phyloP scores from a whole-genome alignment of 805 yeast species.

The Candida andamanensis region DNA sequence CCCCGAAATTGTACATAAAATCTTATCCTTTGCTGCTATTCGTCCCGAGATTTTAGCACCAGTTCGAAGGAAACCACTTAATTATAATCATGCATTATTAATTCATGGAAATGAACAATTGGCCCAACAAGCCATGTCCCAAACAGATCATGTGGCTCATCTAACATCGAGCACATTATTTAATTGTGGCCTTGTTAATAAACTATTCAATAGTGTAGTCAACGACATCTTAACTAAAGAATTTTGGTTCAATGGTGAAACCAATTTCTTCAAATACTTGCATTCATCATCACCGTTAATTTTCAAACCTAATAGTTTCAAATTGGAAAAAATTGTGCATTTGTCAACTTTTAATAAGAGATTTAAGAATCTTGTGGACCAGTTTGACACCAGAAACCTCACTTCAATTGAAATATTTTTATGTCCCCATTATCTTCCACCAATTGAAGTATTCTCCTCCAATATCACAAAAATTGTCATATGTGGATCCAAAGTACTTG shows the following conservation, averaged over 20 bases:
- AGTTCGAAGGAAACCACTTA: slow-evolving; percentile 61
- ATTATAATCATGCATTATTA: slow-evolving; percentile 61
- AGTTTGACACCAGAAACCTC: slow-evolving; percentile 43
- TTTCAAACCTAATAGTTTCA: slow-evolving; percentile 40
- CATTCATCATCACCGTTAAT: slow-evolving; percentile 8
- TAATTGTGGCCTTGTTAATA: slow-evolving; percentile 66
- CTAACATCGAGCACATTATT: slow-evolving; percentile 29
- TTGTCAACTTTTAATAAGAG: slow-evolving; percentile 43
- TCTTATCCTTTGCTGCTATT: slow-evolving; percentile 57
- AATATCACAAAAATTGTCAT: slow-evolving; percentile 44
- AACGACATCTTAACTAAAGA: slow-evolving; percentile 50
- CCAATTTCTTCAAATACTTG: slow-evolving; percentile 41
- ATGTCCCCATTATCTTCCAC: slow-evolving; percentile 68
- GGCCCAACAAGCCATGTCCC: slow-evolving; percentile 44
- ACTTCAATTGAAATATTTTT: slow-evolving; percentile 77
- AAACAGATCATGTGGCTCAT: background rate
- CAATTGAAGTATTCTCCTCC: slow-evolving; percentile 24
- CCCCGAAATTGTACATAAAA: slow-evolving; percentile 69
- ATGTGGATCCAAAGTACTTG: slow-evolving; percentile 65
- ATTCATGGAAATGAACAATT: slow-evolving; percentile 51
- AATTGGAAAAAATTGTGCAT: slow-evolving; percentile 60
- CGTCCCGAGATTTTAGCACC: slow-evolving; percentile 61
- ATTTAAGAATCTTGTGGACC: slow-evolving; percentile 42
- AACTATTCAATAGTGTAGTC: slow-evolving; percentile 57
- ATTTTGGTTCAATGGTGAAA: slow-evolving; percentile 48